Evolutionary conservation across 805 yeast genomes (phyloP).

Genomic region (Hanseniaspora lachancei): DNA sequence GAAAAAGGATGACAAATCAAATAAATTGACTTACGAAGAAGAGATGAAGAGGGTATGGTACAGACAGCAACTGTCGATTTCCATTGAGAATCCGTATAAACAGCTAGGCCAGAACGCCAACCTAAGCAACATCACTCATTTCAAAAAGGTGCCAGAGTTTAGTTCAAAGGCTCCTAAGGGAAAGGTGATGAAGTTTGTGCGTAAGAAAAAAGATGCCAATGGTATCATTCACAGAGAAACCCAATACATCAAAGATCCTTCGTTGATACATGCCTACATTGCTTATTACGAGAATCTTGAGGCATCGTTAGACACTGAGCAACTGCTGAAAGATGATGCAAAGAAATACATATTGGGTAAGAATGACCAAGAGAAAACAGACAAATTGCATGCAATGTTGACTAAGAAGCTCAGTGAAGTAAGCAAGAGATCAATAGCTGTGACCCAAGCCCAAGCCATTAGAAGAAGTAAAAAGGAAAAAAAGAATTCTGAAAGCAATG

Average conservation of each 20-base stretch:
- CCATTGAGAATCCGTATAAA: conserved; percentile 30
- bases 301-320: conserved; percentile 51
- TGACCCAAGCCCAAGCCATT: conserved; percentile 24
- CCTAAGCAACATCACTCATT: conserved; percentile 21
- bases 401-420: conserved; percentile 55
- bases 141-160: conserved; percentile 23
- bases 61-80: conserved; percentile 54
- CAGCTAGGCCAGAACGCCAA: conserved; percentile 27
- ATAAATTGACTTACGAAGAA: conserved; percentile 76
- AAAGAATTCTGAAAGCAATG: conserved; percentile 14
- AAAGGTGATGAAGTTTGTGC: conserved; percentile 49
- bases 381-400: conserved; percentile 58
- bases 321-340: conserved; percentile 24
- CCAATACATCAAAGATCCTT: conserved; percentile 70
- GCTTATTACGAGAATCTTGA: conserved; percentile 54
- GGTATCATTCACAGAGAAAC: conserved; percentile 73
- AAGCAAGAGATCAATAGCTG: conserved; percentile 8
- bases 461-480: conserved; percentile 21
- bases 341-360: conserved; percentile 43
- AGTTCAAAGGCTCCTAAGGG: conserved; percentile 22
- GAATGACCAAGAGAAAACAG: conserved; percentile 71
- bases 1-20: neutral
- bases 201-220: conserved; percentile 71
- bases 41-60: conserved; percentile 86
- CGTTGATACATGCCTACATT: conserved; percentile 74